Conservation (phyloP, 495 filamentous ascomycete genomes). For the Penicillium odoratum region DNA sequence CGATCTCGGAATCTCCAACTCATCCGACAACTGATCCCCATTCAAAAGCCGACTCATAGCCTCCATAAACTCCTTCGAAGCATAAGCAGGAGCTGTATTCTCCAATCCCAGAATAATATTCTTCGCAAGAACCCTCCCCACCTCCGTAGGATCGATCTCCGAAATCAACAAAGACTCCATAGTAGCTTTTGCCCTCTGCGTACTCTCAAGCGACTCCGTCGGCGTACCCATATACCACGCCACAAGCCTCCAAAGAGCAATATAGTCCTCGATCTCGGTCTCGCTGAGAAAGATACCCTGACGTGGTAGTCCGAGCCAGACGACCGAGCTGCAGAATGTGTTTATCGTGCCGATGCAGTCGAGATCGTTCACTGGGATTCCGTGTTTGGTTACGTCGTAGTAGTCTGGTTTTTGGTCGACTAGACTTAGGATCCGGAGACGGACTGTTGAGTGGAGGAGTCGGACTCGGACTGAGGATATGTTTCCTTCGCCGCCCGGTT, state of each 20-base stretch:
- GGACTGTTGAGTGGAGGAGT: constrained; percentile 71
- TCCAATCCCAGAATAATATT: constrained; percentile 72
- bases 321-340: constrained; percentile 64
- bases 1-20: constrained; percentile 57
- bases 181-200: constrained; percentile 53
- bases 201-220: constrained; percentile 54
- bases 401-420: constrained; percentile 55
- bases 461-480: constrained; percentile 71
- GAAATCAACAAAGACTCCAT: constrained; percentile 65
- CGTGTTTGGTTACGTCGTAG: constrained; percentile 58
- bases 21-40: constrained; percentile 59
- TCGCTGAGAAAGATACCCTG: constrained; percentile 66
- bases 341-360: constrained; percentile 70
- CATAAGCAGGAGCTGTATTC: constrained; percentile 61
- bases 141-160: constrained; percentile 63
- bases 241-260: constrained; percentile 75
- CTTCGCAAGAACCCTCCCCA: constrained; percentile 62
- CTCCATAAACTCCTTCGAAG: constrained; percentile 61
- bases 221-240: constrained; percentile 71
- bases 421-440: constrained; percentile 63
- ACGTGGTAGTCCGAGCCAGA: constrained; percentile 68
- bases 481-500: constrained; percentile 67
- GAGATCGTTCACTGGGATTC: constrained; percentile 73
- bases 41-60: constrained; percentile 71
- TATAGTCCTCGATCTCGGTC: constrained; percentile 67